Base-by-base conservation (phyloP, 768 basidiomycete species). In the Cubamyces sp. region DNA sequence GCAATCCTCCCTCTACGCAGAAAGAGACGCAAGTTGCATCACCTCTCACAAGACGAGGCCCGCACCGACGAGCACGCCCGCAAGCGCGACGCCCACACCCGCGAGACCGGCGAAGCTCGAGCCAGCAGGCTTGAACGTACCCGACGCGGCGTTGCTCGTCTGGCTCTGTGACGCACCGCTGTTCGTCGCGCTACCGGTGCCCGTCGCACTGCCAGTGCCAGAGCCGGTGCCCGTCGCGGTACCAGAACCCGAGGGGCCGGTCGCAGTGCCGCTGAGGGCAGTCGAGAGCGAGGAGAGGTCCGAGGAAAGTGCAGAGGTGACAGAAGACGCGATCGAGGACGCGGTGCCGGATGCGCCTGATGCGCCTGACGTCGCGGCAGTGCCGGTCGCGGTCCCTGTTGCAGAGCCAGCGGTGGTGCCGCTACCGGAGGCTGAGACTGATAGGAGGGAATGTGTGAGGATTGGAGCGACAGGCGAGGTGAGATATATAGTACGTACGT, bases 391-490 rank as follows among this genome's bases (percentile, higher is more conserved):
- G 23, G 48, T 16, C 2, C 19, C 48, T 26, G 48, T 49, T 11
- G 34, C 34, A 25, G 48, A 16, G 48, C 25, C 56, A 19, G 57
- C 50, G 45, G 57, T 34, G 26, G 60, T 57, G 64, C 55, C 55
- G 25, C 63, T 61, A 16, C 61, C 67, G 12, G 50, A 53, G 49
- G 51, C 62, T n/a, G 59, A 56, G 14, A 46, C 61, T 23, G 48
- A 61, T 43, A 9, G 57, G 6, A 34, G 30, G 16, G 21, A n/a
- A 23, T 37, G 49, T 19, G 39, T 18, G 42, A 50, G 19, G 34
- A 23, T 12, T 16, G 25, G 15, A 41, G 55, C 49, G 50, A 14
- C 47, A 57, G 23, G 43, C 41, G 34, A 37, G 46, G 15, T 18
- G 43, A 34, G 19, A 52, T 1, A 46, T 16, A 19, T n/a, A 4